These are phyloP conservation scores for Oryza punctata DNA, from an alignment of 176 grass and related monocot species.

Conservation along the genomic window DNA sequence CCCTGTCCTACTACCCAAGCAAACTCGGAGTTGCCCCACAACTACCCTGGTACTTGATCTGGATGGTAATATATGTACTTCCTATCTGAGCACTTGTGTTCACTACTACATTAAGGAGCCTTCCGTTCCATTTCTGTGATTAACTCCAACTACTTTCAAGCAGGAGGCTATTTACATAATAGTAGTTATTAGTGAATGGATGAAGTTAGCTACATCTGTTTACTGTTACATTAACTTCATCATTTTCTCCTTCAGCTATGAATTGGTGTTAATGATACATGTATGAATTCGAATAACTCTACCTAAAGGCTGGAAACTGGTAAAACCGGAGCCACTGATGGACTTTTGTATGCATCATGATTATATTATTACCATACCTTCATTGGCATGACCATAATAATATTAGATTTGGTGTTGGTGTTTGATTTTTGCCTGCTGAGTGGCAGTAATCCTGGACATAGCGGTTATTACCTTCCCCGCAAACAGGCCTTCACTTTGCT, in stretches of 20 bases:
- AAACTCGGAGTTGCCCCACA: conserved; percentile 89
- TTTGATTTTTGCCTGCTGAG: neutral
- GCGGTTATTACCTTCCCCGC: neutral
- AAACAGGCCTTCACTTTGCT: neutral
- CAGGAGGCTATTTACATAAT: neutral
- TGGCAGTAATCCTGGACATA: conserved; percentile 8
- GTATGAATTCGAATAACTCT: neutral
- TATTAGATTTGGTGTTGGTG: conserved; percentile 4
- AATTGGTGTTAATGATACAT: neutral
- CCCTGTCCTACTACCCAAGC: conserved; percentile 86
- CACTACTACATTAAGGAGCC: neutral
- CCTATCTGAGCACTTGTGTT: neutral
- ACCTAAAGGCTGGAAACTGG: neutral
- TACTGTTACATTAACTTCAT: neutral
- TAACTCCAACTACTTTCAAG: neutral
- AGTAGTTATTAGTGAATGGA: neutral
- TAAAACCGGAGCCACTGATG: neutral
- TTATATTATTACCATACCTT: neutral
- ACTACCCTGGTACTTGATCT: conserved; percentile 90
- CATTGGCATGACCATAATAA: neutral
- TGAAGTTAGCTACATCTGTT: neutral
- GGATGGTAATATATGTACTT: conserved; percentile 71
- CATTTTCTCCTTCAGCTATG: neutral
- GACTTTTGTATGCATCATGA: conserved; percentile 22
- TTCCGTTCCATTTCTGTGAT: neutral